Conservation (phyloP, 371 early-diverging fungal genomes). For the Mortierella sp. region DNA sequence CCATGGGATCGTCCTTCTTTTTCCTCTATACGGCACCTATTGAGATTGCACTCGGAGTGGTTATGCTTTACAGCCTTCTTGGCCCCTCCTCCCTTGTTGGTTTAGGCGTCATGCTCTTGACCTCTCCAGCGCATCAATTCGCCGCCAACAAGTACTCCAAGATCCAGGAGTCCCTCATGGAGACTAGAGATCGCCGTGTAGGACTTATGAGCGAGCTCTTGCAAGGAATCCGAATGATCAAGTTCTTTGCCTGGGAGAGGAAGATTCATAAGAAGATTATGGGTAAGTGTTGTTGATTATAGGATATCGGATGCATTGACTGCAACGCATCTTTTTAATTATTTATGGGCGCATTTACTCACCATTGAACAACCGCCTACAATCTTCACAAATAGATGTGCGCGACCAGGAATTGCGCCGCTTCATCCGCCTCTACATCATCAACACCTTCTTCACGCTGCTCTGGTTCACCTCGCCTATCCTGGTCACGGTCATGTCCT, state of each 20-base stretch:
- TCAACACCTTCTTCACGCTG: constrained; percentile 44
- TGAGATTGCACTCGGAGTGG: constrained; percentile 62
- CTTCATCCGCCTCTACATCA: constrained; percentile 45
- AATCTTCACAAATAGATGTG: constrained; percentile 23
- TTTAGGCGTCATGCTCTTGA: constrained; percentile 60
- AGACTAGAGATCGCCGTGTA: constrained; percentile 68
- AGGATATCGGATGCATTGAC: background rate
- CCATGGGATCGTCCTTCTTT: constrained; percentile 61
- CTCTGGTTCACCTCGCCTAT: constrained; percentile 66
- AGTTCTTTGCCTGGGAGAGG: constrained; percentile 77
- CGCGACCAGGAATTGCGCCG: constrained; percentile 54
- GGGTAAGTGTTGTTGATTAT: constrained; percentile 20
- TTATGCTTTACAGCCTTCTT: constrained; percentile 66
- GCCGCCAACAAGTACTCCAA: constrained; percentile 66
- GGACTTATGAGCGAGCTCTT: constrained; percentile 70
- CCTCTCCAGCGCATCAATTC: constrained; percentile 66
- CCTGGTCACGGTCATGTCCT: constrained; percentile 66
- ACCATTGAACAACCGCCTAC: background rate
- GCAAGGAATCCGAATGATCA: constrained; percentile 77
- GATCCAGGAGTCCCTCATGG: constrained; percentile 66
- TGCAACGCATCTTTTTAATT: background rate
- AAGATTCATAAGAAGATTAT: constrained; percentile 67
- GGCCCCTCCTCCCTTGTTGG: constrained; percentile 68
- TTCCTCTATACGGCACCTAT: constrained; percentile 68
- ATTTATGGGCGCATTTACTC: background rate